Conservation (phyloP, 2,329 filamentous ascomycete genomes). For the Chrysoporthe austroafricana region DNA sequence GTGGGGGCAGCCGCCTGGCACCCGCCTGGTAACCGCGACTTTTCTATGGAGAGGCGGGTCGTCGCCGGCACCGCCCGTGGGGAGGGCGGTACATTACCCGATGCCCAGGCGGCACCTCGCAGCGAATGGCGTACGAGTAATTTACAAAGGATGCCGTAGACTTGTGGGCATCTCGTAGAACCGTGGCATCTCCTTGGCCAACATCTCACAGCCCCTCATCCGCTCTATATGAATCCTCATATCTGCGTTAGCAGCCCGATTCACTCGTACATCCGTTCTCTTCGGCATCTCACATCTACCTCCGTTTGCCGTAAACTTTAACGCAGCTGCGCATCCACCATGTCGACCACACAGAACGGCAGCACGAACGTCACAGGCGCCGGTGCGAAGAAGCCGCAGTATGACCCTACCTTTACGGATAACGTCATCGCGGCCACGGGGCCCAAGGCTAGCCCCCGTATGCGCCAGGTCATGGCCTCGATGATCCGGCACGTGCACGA, state of each 20-base stretch:
- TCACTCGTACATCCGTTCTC: too few relatives aligned
- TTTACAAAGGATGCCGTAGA: background rate
- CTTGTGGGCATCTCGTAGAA: background rate
- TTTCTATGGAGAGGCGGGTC: background rate
- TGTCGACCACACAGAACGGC: constrained; percentile 12
- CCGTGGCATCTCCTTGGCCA: background rate
- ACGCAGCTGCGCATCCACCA: background rate
- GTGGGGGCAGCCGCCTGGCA: constrained; percentile 4
- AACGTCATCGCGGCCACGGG: constrained; percentile 76
- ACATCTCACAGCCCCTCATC: constrained; percentile 1
- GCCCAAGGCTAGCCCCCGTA: constrained; percentile 69
- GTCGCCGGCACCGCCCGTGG: too few relatives aligned
- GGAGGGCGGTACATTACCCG: background rate
- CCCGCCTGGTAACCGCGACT: background rate
- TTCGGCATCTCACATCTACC: background rate
- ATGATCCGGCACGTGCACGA: constrained; percentile 79
- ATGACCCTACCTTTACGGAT: constrained; percentile 78
- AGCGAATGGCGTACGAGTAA: background rate
- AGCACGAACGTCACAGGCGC: constrained; percentile 36
- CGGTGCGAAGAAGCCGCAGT: constrained; percentile 44
- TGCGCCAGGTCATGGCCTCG: constrained; percentile 68
- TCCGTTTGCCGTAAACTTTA: background rate
- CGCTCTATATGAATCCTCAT: background rate
- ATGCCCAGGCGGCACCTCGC: background rate
- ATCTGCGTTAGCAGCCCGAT: background rate